A percentile compares a stretch with the other conserved stretches of the same genome.
These are phyloP conservation scores for Colletotrichum tamarilloi DNA, from an alignment of 2,329 filamentous ascomycete species.

Conservation along the genomic window DNA sequence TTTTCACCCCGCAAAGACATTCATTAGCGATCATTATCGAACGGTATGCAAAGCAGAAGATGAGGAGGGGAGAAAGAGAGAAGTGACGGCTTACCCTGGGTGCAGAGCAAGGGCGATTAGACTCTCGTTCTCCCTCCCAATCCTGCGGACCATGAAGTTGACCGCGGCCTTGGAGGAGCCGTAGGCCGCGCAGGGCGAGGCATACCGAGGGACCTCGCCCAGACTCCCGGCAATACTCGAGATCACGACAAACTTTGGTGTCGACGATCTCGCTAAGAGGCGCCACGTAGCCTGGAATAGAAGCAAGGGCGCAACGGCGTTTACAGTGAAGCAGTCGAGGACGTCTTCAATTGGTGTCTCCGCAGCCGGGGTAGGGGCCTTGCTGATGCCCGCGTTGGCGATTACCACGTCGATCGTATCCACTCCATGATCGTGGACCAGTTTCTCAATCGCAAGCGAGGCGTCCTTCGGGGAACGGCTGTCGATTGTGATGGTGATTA, in stretches of 20 bases:
- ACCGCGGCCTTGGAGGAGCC: neutral
- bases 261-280: neutral
- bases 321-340: neutral
- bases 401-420: constrained; percentile 60
- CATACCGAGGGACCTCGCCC: neutral
- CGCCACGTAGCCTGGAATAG: neutral
- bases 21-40: neutral
- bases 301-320: neutral
- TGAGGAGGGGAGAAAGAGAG: neutral
- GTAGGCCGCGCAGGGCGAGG: neutral
- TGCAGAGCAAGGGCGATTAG: neutral
- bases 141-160: neutral
- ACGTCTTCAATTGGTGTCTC: neutral
- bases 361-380: neutral
- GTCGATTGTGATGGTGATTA: neutral
- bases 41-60: neutral
- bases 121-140: neutral
- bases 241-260: neutral
- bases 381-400: constrained; percentile 59
- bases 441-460: constrained; percentile 43
- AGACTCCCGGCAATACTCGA: neutral
- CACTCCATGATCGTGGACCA: constrained; percentile 47
- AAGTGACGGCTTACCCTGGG: neutral
- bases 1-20: neutral
- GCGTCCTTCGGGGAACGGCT: constrained; percentile 41